Percentiles rank a stretch among this genome's conserved stretches.
These are phyloP conservation scores for Kwoniella botswanensis DNA, from an alignment of 768 basidiomycete species.

Conservation along the genomic window DNA sequence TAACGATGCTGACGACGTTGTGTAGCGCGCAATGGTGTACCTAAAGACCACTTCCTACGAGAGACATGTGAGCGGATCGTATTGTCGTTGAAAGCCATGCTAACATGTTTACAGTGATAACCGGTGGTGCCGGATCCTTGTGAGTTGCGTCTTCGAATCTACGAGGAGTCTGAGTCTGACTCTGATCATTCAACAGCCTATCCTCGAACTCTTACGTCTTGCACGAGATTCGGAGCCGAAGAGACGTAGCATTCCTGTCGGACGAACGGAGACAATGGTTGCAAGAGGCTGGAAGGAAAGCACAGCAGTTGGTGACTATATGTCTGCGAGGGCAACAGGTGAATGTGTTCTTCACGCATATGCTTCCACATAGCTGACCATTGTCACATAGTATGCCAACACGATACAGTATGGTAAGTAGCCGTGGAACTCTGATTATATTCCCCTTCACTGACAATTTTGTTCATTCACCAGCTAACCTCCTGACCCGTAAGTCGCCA, in stretches of 20 bases:
- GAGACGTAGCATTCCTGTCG: constrained; percentile 39
- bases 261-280: constrained; percentile 36
- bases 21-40: constrained; percentile 22
- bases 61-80: constrained; percentile 29
- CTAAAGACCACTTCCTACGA: constrained; percentile 34
- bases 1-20: background rate
- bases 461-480: constrained; percentile 33
- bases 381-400: constrained; percentile 30
- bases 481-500: constrained; percentile 33
- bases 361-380: background rate
- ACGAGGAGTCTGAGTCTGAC: background rate
- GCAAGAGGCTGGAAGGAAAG: constrained; percentile 38
- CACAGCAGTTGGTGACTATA: constrained; percentile 38
- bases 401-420: constrained; percentile 41
- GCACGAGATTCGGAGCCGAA: constrained; percentile 38
- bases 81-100: background rate
- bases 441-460: background rate
- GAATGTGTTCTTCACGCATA: background rate
- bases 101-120: constrained; percentile 37
- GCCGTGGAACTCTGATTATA: too few relatives aligned
- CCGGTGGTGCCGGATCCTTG: constrained; percentile 30
- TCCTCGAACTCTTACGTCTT: constrained; percentile 44
- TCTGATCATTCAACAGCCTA: constrained; percentile 23
- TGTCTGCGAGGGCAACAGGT: constrained; percentile 36
- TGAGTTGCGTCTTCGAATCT: constrained; percentile 15